Base-by-base conservation (phyloP, 106 monocot species). In the Acorus gramineus region DNA sequence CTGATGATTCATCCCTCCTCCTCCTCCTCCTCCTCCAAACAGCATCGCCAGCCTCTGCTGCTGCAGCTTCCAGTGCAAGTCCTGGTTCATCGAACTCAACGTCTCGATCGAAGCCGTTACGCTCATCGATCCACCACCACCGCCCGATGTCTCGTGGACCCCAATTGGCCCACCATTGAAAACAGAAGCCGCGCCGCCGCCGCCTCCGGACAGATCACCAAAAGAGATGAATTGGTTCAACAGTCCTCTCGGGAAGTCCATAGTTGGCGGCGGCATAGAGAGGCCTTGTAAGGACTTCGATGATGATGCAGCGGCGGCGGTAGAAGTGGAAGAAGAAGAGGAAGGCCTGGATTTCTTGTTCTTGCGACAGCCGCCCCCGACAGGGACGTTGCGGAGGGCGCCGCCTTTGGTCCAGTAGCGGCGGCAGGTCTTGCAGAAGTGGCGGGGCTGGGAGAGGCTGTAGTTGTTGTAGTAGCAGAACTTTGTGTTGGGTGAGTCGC, bases 401-500 rank as follows among this genome's bases (percentile, higher is more conserved):
- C 77, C 77, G 55, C 78, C 78, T 47, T 64, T 69, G 10, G 78
- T 78, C 78, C 78, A 78, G 56, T 78, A 78, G 46, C 78, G 57
- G 49, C 72, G 60, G 67, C 78, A 78, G 13, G 78, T 50, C 67
- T 78, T 78, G 72, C 78, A 78, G 78, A 72, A 78, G 72, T 78
- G 71, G 5, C 78, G 61, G 6, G 78, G 78, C 58, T 78, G 78
- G 8, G 72, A 52, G 45, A 78, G 69, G 73, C 78, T 78, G 69
- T 78, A 73, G 64, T 78, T 78, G 73, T 78, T 78, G 73, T 78
- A 78, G 78, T 78, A 78, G 73, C 78, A 78, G 64, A 78, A 78
- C 61, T 78, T 78, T 56, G 78, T 78, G 78, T 78, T 78, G 43
- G 73, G 57, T 10, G 78, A 78, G 63, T 78, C 68, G 57, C 79